Evolutionary conservation across 2,329 filamentous ascomycete species (phyloP), one percentile per base, ranked within the genome.

Genomic region (Colletotrichum echinochloae): DNA sequence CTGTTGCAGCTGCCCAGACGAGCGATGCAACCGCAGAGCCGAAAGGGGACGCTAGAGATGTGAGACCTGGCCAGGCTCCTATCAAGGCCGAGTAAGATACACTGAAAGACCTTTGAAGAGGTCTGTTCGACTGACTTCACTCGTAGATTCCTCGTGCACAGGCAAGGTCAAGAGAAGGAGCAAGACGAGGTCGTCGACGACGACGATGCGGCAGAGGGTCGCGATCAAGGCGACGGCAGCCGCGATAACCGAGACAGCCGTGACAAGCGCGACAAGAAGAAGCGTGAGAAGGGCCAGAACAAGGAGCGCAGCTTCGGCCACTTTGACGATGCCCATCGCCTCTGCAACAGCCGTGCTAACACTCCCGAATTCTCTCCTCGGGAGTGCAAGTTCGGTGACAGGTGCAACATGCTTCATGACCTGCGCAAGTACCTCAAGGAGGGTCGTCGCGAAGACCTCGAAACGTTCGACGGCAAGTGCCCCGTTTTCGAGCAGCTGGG

Each of bases 341-440:
- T 98, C 11, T 98, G 95, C 82, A 89, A 90, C 75, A 94, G 91
- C 63, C 87, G 93, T 71, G 88, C 89, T 23, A 87, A 90, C 76
- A 87, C 84, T 72, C 86, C 92, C 46, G 95, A 98, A 78, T 97
- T 97, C 79, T 95, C 94, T 3, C 93, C 94, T 0, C 85, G 86
- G 73, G 83, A 90, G 33, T 98, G 96, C 81, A 87, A 84, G 59
- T 97, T 91, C 75, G 95, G 93, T 33, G 91, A 94, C 39, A 90
- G 89, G 72, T 99, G 96, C 84, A 93, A 90, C 74, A 89, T 91
- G 74, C 90, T 91, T 76, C 96, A 99, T 78, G 90, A 98, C 76
- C 83, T 99, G 55, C 90, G 96, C 73, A 91, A 90, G 78, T 99
- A 99, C 78, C 83, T 99, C 59, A 88, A 88, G 39, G 90, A 96